These are phyloP conservation scores for Huntiella decipiens DNA, from an alignment of 2,329 filamentous ascomycete genomes.

Conservation along the genomic window DNA sequence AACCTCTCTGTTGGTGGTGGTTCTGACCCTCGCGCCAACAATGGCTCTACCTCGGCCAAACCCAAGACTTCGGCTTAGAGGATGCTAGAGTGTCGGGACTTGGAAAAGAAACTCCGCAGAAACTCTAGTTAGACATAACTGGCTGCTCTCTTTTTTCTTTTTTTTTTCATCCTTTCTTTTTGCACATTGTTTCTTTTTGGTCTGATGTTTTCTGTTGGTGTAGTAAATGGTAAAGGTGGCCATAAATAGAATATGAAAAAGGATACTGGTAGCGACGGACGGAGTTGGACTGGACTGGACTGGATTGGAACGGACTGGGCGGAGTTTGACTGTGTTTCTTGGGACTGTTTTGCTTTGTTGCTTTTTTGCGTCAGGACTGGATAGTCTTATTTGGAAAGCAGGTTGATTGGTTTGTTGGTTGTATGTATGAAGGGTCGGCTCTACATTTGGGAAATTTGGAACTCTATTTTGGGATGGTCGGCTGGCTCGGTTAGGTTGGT, in stretches of 20 bases:
- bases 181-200: constrained; percentile 11
- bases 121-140: background rate
- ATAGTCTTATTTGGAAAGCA: background rate
- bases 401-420: constrained; percentile 6
- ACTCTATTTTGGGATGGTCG: background rate
- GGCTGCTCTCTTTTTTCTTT: constrained; percentile 10
- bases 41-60: constrained; percentile 29
- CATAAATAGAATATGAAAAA: no score
- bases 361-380: background rate
- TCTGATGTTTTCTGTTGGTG: background rate
- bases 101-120: background rate
- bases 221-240: no score
- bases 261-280: no score
- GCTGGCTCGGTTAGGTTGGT: background rate
- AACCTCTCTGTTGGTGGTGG: constrained; percentile 49
- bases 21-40: constrained; percentile 43
- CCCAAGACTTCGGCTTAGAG: constrained; percentile 41
- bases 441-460: no score
- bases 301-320: constrained; percentile 7
- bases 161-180: constrained; percentile 9
- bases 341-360: background rate
- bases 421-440: background rate
- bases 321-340: constrained; percentile 9
- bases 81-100: background rate
- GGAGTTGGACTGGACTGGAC: background rate